phyloP scores from a whole-genome alignment of 2,329 filamentous ascomycete genomes.

The Sodiomyces alkalinus region DNA sequence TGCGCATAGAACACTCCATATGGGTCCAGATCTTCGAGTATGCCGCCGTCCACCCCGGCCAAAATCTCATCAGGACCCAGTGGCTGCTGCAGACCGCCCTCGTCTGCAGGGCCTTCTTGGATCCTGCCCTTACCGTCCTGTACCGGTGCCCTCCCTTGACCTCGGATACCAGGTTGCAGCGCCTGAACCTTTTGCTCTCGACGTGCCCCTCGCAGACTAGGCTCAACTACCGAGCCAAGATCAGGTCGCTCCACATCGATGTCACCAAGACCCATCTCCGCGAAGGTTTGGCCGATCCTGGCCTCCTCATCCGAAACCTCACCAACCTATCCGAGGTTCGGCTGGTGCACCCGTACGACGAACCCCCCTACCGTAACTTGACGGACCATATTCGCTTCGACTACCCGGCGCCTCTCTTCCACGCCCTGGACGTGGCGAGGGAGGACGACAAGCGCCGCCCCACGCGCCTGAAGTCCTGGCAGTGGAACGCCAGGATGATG shows the following conservation, averaged over 20 bases:
- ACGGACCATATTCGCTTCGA: slow-evolving; percentile 48
- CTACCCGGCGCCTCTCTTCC: slow-evolving; percentile 52
- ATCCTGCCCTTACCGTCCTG: slow-evolving; percentile 58
- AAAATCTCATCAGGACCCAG: slow-evolving; percentile 29
- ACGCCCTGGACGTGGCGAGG: slow-evolving; percentile 34
- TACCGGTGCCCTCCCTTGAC: slow-evolving; percentile 55
- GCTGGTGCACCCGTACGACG: slow-evolving; percentile 55
- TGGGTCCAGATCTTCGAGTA: slow-evolving; percentile 56
- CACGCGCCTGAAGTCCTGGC: slow-evolving; percentile 36
- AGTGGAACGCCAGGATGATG: slow-evolving; percentile 43
- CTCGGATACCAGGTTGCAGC: slow-evolving; percentile 24
- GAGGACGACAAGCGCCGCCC: slow-evolving; percentile 20
- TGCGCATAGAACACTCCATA: slow-evolving; percentile 45
- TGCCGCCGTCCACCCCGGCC: slow-evolving; percentile 35
- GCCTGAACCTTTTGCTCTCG: slow-evolving; percentile 38
- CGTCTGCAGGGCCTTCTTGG: slow-evolving; percentile 49
- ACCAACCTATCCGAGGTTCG: slow-evolving; percentile 55
- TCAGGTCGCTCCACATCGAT: slow-evolving; percentile 56
- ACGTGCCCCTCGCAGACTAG: slow-evolving; percentile 29
- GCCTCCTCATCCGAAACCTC: slow-evolving; percentile 46
- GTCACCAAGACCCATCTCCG: no score
- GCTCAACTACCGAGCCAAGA: slow-evolving; percentile 55
- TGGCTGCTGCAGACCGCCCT: slow-evolving; percentile 53
- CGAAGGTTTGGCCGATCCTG: no score
- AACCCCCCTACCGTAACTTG: slow-evolving; percentile 47